Evolutionary conservation across 495 filamentous ascomycete species (phyloP).

Genomic region (Penicillium paradoxum): DNA sequence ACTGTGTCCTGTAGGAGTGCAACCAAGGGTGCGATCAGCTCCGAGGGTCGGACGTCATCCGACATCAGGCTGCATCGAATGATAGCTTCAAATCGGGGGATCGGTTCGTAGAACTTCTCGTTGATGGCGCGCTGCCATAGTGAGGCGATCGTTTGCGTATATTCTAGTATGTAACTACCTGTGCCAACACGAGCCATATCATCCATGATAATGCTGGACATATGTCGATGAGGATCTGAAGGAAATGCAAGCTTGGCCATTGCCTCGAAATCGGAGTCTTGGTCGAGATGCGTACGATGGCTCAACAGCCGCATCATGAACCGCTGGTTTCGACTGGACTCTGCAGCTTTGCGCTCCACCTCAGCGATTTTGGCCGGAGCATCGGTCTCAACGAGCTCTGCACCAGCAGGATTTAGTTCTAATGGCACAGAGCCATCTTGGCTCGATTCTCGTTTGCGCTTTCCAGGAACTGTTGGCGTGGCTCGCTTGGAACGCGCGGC

Average conservation of each 20-base stretch:
- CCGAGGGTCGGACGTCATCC: constrained; percentile 41
- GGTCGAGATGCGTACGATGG: constrained; percentile 44
- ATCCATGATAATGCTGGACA: constrained; percentile 58
- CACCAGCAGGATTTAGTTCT: constrained; percentile 42
- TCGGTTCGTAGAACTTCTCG: constrained; percentile 54
- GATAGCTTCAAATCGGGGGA: constrained; percentile 56
- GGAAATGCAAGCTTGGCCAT: constrained; percentile 49
- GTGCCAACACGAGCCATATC: constrained; percentile 38
- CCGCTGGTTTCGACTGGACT: constrained; percentile 17
- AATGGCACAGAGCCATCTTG: constrained; percentile 53
- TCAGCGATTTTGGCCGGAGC: constrained; percentile 21
- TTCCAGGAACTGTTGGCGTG: constrained; percentile 56
- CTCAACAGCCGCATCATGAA: constrained; percentile 56
- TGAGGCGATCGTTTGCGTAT: constrained; percentile 48
- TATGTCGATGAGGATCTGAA: constrained; percentile 44
- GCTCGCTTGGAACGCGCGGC: constrained; percentile 43
- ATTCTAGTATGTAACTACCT: constrained; percentile 46
- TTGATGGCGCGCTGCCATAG: constrained; percentile 60
- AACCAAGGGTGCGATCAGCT: constrained; percentile 50
- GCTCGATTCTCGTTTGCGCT: constrained; percentile 56
- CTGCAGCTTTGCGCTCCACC: constrained; percentile 2
- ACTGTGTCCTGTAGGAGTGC: constrained; percentile 50
- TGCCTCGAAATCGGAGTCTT: constrained; percentile 52
- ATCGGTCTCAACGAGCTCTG: constrained; percentile 24
- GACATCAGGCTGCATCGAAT: constrained; percentile 49